Conservation (phyloP, 2,329 filamentous ascomycete genomes). For the Aaosphaeria pasadenensis region DNA sequence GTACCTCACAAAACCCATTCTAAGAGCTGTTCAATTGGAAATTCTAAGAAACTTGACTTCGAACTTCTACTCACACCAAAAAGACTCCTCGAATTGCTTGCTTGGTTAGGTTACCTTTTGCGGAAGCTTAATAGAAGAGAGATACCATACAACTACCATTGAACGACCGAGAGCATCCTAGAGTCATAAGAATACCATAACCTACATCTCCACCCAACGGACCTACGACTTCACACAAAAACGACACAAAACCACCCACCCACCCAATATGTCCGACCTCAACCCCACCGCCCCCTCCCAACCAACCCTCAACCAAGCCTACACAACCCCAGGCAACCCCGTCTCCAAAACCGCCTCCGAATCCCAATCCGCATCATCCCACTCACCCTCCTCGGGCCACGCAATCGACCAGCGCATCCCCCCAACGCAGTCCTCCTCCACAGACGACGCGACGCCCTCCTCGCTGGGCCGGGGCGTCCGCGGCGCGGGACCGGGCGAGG, state of each 20-base stretch:
- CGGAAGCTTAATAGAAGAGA: no score
- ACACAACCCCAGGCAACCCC: slow-evolving; percentile 47
- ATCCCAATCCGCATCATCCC: slow-evolving; percentile 24
- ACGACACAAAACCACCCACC: background rate
- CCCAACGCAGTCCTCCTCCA: slow-evolving; percentile 30
- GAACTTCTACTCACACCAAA: no score
- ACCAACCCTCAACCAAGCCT: slow-evolving; percentile 43
- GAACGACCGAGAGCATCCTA: no score
- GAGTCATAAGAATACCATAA: no score
- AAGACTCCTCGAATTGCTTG: no score
- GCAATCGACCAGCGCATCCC: slow-evolving; percentile 37
- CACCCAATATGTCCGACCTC: slow-evolving; percentile 35
- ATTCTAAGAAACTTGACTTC: no score
- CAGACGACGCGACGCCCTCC: slow-evolving; percentile 35
- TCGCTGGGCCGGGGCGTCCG: slow-evolving; percentile 42
- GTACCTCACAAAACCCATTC: no score
- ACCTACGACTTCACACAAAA: background rate
- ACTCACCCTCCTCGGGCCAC: slow-evolving; percentile 31
- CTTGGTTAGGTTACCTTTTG: no score
- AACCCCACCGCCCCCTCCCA: slow-evolving; percentile 43
- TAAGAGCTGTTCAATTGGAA: no score
- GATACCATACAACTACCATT: no score
- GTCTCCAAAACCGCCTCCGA: slow-evolving; percentile 43
- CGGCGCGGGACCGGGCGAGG: slow-evolving; percentile 45
- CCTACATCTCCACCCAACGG: background rate